Conservation (phyloP, 2,329 filamentous ascomycete genomes). For the Ophiostoma quercus region DNA sequence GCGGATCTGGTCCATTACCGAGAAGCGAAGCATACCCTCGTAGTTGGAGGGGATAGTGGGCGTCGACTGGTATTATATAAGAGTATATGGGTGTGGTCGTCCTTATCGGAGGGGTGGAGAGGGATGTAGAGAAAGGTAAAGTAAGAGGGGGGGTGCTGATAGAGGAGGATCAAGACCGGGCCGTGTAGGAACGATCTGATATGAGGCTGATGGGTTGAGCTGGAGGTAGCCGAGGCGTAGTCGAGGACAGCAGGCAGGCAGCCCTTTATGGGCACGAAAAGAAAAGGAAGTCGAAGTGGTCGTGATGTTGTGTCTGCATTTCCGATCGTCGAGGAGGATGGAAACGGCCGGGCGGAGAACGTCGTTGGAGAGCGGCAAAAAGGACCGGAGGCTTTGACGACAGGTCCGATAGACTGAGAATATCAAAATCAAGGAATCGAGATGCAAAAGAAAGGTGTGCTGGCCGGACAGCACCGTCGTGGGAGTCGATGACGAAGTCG, state of each 20-base stretch:
- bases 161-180: slow-evolving; percentile 4
- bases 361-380: not conserved
- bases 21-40: slow-evolving; percentile 9
- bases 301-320: slow-evolving; percentile 4
- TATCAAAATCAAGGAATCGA: not conserved
- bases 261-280: slow-evolving; percentile 17
- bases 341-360: not conserved
- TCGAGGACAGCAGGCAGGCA: slow-evolving; percentile 11
- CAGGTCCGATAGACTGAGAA: not conserved
- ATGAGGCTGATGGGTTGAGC: not conserved
- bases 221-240: not conserved
- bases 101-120: not conserved
- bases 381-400: not conserved
- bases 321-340: slow-evolving; percentile 4
- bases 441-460: not conserved
- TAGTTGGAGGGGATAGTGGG: not conserved
- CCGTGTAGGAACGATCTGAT: not conserved
- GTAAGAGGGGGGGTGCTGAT: slow-evolving; percentile 1
- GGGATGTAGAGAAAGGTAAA: not conserved
- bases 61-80: slow-evolving; percentile 5
- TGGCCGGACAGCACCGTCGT: slow-evolving; percentile 10
- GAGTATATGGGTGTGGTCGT: not conserved
- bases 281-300: slow-evolving; percentile 5
- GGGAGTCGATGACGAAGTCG: slow-evolving; percentile 12
- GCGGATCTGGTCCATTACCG: slow-evolving; percentile 39